Percentiles rank a stretch among this genome's conserved stretches.
phyloP scores from a whole-genome alignment of 306 rosid species.

The Datisca glomerata region DNA sequence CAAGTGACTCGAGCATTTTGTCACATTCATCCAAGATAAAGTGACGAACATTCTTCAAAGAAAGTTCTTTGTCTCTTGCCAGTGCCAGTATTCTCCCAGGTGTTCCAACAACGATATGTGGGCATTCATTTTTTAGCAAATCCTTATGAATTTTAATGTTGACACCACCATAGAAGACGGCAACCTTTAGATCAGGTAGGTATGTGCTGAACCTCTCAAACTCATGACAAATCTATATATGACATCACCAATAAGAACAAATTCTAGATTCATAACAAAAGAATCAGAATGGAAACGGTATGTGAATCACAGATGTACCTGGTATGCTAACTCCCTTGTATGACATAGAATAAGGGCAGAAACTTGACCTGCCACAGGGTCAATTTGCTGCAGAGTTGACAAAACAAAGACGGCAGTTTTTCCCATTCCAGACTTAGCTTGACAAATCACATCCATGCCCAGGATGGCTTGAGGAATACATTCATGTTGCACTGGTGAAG shows the following conservation, averaged over 20 bases:
- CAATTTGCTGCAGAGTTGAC: constrained; percentile 91
- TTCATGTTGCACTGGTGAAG: constrained; percentile 97
- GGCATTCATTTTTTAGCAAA: constrained; percentile 85
- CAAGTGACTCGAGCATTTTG: constrained; percentile 97
- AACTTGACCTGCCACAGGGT: constrained; percentile 92
- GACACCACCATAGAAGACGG: constrained; percentile 98
- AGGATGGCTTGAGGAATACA: constrained; percentile 99
- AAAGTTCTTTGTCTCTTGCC: too few relatives aligned
- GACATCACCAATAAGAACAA: not conserved
- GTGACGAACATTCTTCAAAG: too few relatives aligned
- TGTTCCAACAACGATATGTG: constrained; percentile 98
- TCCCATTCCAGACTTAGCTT: constrained; percentile 99
- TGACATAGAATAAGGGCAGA: constrained; percentile 93
- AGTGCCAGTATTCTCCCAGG: too few relatives aligned
- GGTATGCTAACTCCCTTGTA: constrained; percentile 93
- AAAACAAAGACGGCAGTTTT: constrained; percentile 98
- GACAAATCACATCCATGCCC: constrained; percentile 98
- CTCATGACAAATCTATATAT: constrained; percentile 91
- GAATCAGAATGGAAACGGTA: not conserved
- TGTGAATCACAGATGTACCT: constrained; percentile 30
- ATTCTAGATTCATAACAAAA: not conserved
- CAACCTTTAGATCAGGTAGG: constrained; percentile 90
- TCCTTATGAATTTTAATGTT: constrained; percentile 88
- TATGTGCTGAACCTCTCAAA: constrained; percentile 95
- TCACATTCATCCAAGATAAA: constrained; percentile 95